phyloP scores from a whole-genome alignment of 768 basidiomycete species.

The Neoboletus magnificus region DNA sequence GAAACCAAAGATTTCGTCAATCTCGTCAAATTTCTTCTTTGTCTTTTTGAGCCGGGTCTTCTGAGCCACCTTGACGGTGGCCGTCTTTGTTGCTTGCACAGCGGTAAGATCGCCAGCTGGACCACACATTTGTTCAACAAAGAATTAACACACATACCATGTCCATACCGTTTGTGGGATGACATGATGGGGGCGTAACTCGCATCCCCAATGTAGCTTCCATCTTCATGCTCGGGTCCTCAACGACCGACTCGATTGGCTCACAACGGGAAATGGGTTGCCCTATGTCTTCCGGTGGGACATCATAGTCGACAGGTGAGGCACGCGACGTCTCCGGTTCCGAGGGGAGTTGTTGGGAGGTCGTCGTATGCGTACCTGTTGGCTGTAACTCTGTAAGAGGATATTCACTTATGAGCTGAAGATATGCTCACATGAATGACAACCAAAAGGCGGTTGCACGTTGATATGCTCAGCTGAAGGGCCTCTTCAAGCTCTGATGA shows the following conservation, averaged over 20 bases:
- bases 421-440: conserved; percentile 33
- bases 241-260: neutral
- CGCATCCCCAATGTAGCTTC: neutral
- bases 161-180: conserved; percentile 4
- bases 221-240: neutral
- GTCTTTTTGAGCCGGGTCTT: conserved; percentile 16
- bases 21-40: conserved; percentile 24
- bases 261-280: conserved; percentile 7
- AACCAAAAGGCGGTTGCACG: conserved; percentile 28
- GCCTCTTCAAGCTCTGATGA: conserved; percentile 42
- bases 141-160: neutral
- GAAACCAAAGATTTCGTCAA: conserved; percentile 28
- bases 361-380: neutral
- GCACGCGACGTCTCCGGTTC: neutral
- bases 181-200: neutral
- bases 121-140: neutral
- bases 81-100: neutral
- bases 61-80: neutral
- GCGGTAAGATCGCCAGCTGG: neutral
- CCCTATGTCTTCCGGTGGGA: conserved; percentile 15
- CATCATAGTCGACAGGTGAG: neutral
- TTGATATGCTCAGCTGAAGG: conserved; percentile 28
- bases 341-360: neutral
- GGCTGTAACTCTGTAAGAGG: conserved; percentile 18
- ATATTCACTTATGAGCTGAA: neutral